Base-by-base conservation (phyloP, 306 rosid species). In the Cucumis melo region DNA sequence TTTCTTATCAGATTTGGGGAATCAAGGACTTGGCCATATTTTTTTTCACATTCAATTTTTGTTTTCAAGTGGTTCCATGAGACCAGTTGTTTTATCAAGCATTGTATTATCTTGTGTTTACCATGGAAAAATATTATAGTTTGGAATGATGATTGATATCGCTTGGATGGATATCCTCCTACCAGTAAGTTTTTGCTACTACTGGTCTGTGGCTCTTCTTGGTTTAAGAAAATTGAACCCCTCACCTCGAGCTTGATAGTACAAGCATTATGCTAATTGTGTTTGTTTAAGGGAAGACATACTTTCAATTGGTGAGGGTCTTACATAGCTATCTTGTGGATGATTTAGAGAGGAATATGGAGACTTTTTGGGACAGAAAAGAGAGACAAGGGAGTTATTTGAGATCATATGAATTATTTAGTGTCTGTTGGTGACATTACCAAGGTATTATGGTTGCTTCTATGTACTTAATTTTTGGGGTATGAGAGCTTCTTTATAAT, bases 401-500 rank as follows among this genome's bases (percentile, higher is more conserved):
- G 67, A 13, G 73, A 38, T 36, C 51, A 19, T 65, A 29, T 65
- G 51, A 65, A 39, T 36, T 63, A n/a, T 36, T 34, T 63, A 20
- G 44, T 63, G 8, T 63, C 70, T 16, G 36, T 63, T 20, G 42
- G 21, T 34, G 23, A 13, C 21, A 29, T 63, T 8, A 41, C 41
- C 54, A 20, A 20, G 21, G 74, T 24, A 44, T 67, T 21, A 17
- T 41, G 12, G 21, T 5, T 67, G 46, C 38, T 67, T 39, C 13
- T 67, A 15, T 67, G 12, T 67, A 41, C 74, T 67, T 20, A 5
- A 42, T 66, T 67, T 42, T 42, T 29, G 10, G 2, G 48, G 74
- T 21, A 87, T 0, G 55, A 41, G 34, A 67, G 54, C 81, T 67
- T 67, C 32, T 65, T 39, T 39, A 3, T 65, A 65, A 65, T 65